Percentiles rank a stretch among this genome's conserved stretches.
These are phyloP conservation scores for Yamadazyma epiphylla DNA, from an alignment of 1,139 yeast genomes.

Conservation along the genomic window DNA sequence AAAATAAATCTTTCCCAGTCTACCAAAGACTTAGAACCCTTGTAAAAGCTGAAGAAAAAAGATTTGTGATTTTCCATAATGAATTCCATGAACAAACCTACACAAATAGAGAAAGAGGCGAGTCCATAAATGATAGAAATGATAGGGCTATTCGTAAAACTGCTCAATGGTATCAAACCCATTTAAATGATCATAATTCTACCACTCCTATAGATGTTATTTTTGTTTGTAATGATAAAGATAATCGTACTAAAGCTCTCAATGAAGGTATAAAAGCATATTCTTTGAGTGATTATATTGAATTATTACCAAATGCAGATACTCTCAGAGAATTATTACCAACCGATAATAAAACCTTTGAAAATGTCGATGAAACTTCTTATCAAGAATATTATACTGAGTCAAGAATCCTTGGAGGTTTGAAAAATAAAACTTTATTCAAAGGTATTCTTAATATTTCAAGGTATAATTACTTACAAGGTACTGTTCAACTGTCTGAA, in stretches of 20 bases:
- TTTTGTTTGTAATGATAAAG: slow-evolving; percentile 74
- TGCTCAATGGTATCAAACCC: slow-evolving; percentile 68
- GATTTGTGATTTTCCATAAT: slow-evolving; percentile 90
- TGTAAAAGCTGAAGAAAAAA: slow-evolving; percentile 72
- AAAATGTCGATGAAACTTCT: slow-evolving; percentile 41
- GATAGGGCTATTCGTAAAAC: slow-evolving; percentile 85
- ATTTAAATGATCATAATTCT: slow-evolving; percentile 42
- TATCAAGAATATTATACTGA: slow-evolving; percentile 79
- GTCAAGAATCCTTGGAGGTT: slow-evolving; percentile 85
- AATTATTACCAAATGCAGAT: slow-evolving; percentile 68
- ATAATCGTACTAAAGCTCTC: slow-evolving; percentile 57
- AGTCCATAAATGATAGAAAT: slow-evolving; percentile 83
- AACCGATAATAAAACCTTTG: slow-evolving; percentile 26
- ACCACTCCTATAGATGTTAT: slow-evolving; percentile 46
- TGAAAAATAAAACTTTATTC: slow-evolving; percentile 79
- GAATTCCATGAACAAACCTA: slow-evolving; percentile 79
- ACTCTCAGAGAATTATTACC: slow-evolving; percentile 82
- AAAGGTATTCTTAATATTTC: slow-evolving; percentile 83
- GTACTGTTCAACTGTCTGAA: slow-evolving; percentile 68
- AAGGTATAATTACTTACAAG: slow-evolving; percentile 86
- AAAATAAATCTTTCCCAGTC: slow-evolving; percentile 82
- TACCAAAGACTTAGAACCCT: slow-evolving; percentile 80
- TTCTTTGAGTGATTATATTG: slow-evolving; percentile 64
- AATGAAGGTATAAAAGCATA: slow-evolving; percentile 52
- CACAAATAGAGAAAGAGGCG: slow-evolving; percentile 59